phyloP scores from a whole-genome alignment of 2,329 filamentous ascomycete genomes.

The Sarocladiaceae sp. region DNA sequence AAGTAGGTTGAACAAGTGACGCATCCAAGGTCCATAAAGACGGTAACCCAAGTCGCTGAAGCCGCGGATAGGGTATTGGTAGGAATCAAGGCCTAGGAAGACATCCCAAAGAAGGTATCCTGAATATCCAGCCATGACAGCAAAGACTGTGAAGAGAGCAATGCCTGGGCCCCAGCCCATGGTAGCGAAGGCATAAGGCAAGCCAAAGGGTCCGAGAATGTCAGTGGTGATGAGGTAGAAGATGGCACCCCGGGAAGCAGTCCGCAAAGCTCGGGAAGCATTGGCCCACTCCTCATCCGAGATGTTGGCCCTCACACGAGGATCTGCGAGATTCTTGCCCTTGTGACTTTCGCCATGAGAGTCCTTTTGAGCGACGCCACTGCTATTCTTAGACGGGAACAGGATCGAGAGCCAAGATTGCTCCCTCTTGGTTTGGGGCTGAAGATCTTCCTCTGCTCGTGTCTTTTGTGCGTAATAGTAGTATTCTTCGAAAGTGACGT shows the following conservation, averaged over 20 bases:
- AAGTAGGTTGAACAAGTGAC: slow-evolving; percentile 42
- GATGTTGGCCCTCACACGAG: slow-evolving; percentile 11
- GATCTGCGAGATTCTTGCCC: slow-evolving; percentile 7
- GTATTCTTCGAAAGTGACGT: slow-evolving; percentile 22
- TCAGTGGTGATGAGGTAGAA: slow-evolving; percentile 48
- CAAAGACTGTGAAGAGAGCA: slow-evolving; percentile 42
- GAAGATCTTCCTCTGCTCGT: slow-evolving; percentile 16
- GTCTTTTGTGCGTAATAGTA: slow-evolving; percentile 21
- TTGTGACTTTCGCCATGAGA: slow-evolving; percentile 2
- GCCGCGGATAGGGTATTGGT: slow-evolving; percentile 40
- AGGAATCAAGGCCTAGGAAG: slow-evolving; percentile 41
- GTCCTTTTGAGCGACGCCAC: neutral
- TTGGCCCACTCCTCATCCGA: slow-evolving; percentile 39
- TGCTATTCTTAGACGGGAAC: slow-evolving; percentile 4
- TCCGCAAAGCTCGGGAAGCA: slow-evolving; percentile 40
- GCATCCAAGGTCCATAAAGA: slow-evolving; percentile 37
- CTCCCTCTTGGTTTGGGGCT: slow-evolving; percentile 10
- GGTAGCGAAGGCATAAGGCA: slow-evolving; percentile 25
- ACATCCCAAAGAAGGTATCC: slow-evolving; percentile 42
- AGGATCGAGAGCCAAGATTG: slow-evolving; percentile 9
- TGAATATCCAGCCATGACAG: slow-evolving; percentile 28
- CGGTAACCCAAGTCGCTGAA: slow-evolving; percentile 47
- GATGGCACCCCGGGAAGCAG: slow-evolving; percentile 39
- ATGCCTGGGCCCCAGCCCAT: slow-evolving; percentile 40
- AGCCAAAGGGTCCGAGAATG: slow-evolving; percentile 39